phyloP scores from a whole-genome alignment of 1,284 basidiomycete species.

The Limonomyces culmigenus region DNA sequence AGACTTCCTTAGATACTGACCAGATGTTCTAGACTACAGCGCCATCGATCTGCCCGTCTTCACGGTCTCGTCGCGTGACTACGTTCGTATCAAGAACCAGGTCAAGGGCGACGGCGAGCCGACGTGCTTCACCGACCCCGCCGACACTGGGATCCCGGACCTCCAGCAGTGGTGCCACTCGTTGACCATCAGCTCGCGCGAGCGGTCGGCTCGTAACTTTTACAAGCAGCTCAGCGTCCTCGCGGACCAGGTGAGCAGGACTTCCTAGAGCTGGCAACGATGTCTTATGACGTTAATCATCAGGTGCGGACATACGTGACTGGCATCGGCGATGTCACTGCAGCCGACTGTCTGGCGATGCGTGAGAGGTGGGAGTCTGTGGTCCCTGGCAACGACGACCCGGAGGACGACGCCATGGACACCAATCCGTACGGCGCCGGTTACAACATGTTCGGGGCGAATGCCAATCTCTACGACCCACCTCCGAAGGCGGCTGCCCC shows the following conservation, averaged over 20 bases:
- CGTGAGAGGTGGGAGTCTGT: slow-evolving; percentile 36
- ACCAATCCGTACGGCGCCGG: slow-evolving; percentile 15
- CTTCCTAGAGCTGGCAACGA: neutral
- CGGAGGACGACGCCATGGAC: too few relatives aligned
- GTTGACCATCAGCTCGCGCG: slow-evolving; percentile 35
- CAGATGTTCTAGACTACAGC: slow-evolving; percentile 26
- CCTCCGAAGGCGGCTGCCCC: slow-evolving; percentile 19
- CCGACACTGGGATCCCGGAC: slow-evolving; percentile 38
- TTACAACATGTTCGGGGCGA: slow-evolving; percentile 13
- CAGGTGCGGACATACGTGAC: slow-evolving; percentile 26
- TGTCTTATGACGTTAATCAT: neutral
- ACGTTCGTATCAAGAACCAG: slow-evolving; percentile 36
- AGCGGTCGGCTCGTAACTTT: slow-evolving; percentile 31
- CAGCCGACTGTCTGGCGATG: slow-evolving; percentile 26
- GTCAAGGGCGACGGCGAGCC: slow-evolving; percentile 41
- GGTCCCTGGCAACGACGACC: neutral
- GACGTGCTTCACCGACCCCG: slow-evolving; percentile 31
- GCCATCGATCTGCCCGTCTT: slow-evolving; percentile 44
- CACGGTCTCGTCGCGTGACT: slow-evolving; percentile 42
- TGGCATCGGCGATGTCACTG: slow-evolving; percentile 32
- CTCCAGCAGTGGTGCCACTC: slow-evolving; percentile 41
- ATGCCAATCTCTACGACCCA: slow-evolving; percentile 8
- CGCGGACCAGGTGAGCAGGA: slow-evolving; percentile 15
- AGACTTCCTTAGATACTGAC: neutral
- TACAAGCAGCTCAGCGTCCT: slow-evolving; percentile 30